Percentiles rank a stretch among this genome's conserved stretches.
Conservation (phyloP, 2,329 filamentous ascomycete genomes). For the Diaporthe capsici region DNA sequence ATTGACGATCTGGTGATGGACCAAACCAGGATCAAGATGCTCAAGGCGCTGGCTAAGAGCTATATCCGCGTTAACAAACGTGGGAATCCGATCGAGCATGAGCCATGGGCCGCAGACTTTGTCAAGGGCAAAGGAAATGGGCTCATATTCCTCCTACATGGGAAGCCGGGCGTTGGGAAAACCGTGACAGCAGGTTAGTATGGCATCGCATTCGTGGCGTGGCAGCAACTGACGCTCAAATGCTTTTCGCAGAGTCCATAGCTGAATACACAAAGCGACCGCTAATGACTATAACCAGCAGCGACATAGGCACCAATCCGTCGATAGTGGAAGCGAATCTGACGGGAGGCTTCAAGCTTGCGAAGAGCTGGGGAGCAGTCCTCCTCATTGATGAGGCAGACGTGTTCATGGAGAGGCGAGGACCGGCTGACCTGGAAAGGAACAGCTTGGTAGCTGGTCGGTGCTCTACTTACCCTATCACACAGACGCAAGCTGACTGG, state of each 20-base stretch:
- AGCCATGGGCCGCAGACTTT: slow-evolving; percentile 27
- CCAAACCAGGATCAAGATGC: slow-evolving; percentile 42
- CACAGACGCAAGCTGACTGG: neutral
- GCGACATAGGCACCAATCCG: slow-evolving; percentile 46
- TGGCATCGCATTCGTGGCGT: neutral
- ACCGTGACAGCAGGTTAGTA: slow-evolving; percentile 48
- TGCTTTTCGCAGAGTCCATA: slow-evolving; percentile 49
- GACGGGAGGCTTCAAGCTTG: slow-evolving; percentile 38
- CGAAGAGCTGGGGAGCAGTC: slow-evolving; percentile 45
- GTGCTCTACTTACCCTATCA: neutral
- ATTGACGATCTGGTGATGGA: slow-evolving; percentile 52
- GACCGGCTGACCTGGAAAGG: slow-evolving; percentile 46
- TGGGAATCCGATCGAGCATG: slow-evolving; percentile 38
- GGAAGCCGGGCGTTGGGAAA: slow-evolving; percentile 27
- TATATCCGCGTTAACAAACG: slow-evolving; percentile 45
- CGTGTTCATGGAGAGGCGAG: slow-evolving; percentile 51
- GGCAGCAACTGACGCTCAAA: neutral
- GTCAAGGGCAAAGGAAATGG: slow-evolving; percentile 29
- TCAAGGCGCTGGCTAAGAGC: slow-evolving; percentile 50
- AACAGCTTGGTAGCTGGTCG: slow-evolving; percentile 51
- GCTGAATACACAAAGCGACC: slow-evolving; percentile 50
- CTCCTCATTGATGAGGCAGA: slow-evolving; percentile 52
- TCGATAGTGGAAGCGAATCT: neutral
- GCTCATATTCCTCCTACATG: slow-evolving; percentile 23
- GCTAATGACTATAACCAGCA: slow-evolving; percentile 50